phyloP scores from a whole-genome alignment of 345 rosid species.

The Toxicodendron radicans region DNA sequence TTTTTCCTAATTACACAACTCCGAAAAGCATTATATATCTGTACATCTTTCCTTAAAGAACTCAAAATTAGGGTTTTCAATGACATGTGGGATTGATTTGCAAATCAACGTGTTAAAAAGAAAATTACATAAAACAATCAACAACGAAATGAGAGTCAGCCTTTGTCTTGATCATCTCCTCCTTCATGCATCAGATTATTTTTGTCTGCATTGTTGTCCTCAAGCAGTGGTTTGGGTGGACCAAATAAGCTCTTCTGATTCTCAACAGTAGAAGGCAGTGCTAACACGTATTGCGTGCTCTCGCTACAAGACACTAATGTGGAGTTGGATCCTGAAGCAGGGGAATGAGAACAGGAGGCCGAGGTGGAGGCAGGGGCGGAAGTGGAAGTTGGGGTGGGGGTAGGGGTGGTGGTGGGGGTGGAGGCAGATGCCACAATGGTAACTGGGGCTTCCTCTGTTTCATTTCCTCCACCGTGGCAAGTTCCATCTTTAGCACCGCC shows the following conservation, averaged over 20 bases:
- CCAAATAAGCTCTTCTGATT: slow-evolving; percentile 27
- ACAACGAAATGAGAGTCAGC: slow-evolving; percentile 1
- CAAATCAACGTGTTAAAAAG: not conserved
- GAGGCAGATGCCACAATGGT: slow-evolving; percentile 22
- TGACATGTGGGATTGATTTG: not conserved
- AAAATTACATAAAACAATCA: not conserved
- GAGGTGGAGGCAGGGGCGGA: not conserved
- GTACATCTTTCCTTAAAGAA: not conserved
- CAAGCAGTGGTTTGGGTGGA: slow-evolving; percentile 36
- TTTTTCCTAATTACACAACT: too few relatives aligned
- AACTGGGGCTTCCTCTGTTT: slow-evolving; percentile 42
- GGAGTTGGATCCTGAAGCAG: not conserved
- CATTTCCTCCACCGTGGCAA: slow-evolving; percentile 44
- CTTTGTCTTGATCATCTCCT: slow-evolving; percentile 26
- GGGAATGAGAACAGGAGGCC: not conserved
- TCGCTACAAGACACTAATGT: slow-evolving; percentile 33
- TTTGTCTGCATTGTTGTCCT: slow-evolving; percentile 31
- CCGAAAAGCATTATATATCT: not conserved
- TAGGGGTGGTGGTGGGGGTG: slow-evolving; percentile 16
- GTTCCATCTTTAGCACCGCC: slow-evolving; percentile 42
- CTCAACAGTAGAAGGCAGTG: slow-evolving; percentile 31
- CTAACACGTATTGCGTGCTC: slow-evolving; percentile 22
- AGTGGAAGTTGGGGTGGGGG: not conserved
- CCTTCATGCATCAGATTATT: slow-evolving; percentile 23
- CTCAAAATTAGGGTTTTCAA: not conserved